A percentile compares a stretch with the other conserved stretches of the same genome.
Conservation (phyloP, 768 basidiomycete genomes). For the Arthromyces matolae region DNA sequence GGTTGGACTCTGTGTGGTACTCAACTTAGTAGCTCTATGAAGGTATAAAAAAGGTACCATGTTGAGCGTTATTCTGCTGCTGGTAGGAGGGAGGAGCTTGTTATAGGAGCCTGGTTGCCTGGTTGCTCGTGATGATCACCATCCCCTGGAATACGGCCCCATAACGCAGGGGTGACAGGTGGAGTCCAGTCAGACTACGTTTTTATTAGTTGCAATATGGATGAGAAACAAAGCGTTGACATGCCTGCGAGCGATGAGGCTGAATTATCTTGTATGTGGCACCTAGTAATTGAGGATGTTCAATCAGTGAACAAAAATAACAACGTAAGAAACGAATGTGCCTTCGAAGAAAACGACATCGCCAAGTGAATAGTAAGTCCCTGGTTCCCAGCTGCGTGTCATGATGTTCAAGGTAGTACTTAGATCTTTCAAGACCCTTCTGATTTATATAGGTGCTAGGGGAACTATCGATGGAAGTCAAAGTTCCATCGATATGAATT, state of each 20-base stretch:
- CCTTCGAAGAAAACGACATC: slow-evolving; percentile 58
- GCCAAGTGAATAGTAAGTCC: slow-evolving; percentile 3
- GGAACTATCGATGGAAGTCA: background rate
- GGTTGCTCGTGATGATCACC: slow-evolving; percentile 25
- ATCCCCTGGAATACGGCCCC: slow-evolving; percentile 47
- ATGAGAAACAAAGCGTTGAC: background rate
- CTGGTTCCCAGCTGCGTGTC: slow-evolving; percentile 12
- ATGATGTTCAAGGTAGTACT: no score
- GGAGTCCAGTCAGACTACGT: slow-evolving; percentile 68
- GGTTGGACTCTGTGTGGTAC: slow-evolving; percentile 6
- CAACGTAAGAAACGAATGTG: slow-evolving; percentile 18
- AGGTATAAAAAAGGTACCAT: no score
- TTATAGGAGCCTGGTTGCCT: slow-evolving; percentile 22
- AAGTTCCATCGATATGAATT: slow-evolving; percentile 1
- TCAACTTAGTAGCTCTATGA: no score
- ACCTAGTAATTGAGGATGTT: slow-evolving; percentile 30
- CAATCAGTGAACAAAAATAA: background rate
- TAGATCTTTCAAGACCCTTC: background rate
- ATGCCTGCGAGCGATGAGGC: slow-evolving; percentile 64
- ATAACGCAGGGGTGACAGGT: slow-evolving; percentile 56
- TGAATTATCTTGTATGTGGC: slow-evolving; percentile 67
- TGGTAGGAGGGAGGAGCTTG: slow-evolving; percentile 24
- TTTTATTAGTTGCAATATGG: background rate
- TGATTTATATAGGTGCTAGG: background rate
- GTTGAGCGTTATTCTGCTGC: slow-evolving; percentile 19